Base-by-base conservation (phyloP, 2,329 filamentous ascomycete species). In the Aspergillus melleus region DNA sequence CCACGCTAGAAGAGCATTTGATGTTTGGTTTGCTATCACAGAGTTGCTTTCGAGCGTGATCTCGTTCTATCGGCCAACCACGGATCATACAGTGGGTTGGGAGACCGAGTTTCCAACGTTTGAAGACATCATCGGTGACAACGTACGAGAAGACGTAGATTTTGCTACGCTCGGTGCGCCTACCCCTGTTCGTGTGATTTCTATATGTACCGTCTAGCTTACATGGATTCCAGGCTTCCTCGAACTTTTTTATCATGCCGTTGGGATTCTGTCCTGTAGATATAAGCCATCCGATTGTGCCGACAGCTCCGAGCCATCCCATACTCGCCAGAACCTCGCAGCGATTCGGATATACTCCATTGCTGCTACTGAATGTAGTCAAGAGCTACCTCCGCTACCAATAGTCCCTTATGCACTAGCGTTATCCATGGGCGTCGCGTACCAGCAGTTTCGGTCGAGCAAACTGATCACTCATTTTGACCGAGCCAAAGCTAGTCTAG, bases 221-320 rank as follows among this genome's bases (percentile, higher is more conserved):
- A 42, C 16, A 14, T 42, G 14, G 16, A n/a, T 42, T 6, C 14
- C 53, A 81, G 80, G 77, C 14, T 75, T 84, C 6, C 70, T 86
- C 8, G 84, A 86, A 58, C 70, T 86, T 2, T 85, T 82, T 68
- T 85, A 86, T 60, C 81, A 86, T 65, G 79, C 81, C 22, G 81
- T 84, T 54, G 82, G 81, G 39, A 85, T 86, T 66, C 74, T 84
- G 2, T 84, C 83, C 3, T 83, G 84, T 68, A 82, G 83, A 47
- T 81, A 81, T 46, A 68, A 66, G 49, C 44, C 64, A 20, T 61
- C 64, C n/a, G 66, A 73, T 44, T 57, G 54, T 32, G 78, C 75
- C 14, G 79, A 82, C 49, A 77, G 79, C 36, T 79, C 79, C 3
- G 81, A 79, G 5, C 72, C 80, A 4, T 85, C 83, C 1, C 81